A percentile compares a stretch with the other conserved stretches of the same genome.
Conservation (phyloP, 2,329 filamentous ascomycete species). For the Coleophoma cylindrospora region DNA sequence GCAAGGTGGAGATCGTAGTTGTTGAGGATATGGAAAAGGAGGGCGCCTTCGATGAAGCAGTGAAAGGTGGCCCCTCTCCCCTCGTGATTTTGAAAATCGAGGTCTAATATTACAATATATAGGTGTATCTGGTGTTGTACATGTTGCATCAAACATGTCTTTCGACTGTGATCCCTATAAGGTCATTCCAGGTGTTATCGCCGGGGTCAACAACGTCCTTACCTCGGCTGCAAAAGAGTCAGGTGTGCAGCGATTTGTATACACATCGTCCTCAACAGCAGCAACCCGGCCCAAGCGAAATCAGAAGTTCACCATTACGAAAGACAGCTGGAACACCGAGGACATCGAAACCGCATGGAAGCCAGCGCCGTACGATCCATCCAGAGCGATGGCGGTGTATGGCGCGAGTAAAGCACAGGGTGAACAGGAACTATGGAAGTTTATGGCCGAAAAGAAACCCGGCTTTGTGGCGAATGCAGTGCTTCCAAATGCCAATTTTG, state of each 20-base stretch:
- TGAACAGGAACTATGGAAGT: constrained; percentile 31
- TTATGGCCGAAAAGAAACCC: constrained; percentile 19
- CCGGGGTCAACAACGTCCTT: constrained; percentile 24
- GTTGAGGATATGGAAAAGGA: constrained; percentile 29
- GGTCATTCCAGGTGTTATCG: constrained; percentile 31
- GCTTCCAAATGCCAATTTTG: constrained; percentile 24
- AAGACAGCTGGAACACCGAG: constrained; percentile 27
- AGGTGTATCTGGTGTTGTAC: constrained; percentile 28
- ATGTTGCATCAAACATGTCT: constrained; percentile 31
- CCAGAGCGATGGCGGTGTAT: constrained; percentile 25
- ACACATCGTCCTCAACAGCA: constrained; percentile 28
- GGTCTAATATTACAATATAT: background rate
- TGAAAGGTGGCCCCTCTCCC: constrained; percentile 12
- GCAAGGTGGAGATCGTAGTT: constrained; percentile 27
- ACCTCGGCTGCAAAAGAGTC: constrained; percentile 29
- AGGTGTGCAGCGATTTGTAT: constrained; percentile 32
- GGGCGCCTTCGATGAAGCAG: constrained; percentile 21
- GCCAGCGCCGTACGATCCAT: constrained; percentile 23
- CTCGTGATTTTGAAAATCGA: background rate
- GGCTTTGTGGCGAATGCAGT: constrained; percentile 20
- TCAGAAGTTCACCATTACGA: constrained; percentile 12
- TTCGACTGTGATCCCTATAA: constrained; percentile 31
- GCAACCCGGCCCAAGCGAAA: constrained; percentile 10
- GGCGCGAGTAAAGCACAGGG: constrained; percentile 30
- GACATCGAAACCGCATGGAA: constrained; percentile 27